Percentiles rank a stretch among this genome's conserved stretches.
These are phyloP conservation scores for Mentha longifolia DNA, from an alignment of 257 asterid species.

Conservation along the genomic window DNA sequence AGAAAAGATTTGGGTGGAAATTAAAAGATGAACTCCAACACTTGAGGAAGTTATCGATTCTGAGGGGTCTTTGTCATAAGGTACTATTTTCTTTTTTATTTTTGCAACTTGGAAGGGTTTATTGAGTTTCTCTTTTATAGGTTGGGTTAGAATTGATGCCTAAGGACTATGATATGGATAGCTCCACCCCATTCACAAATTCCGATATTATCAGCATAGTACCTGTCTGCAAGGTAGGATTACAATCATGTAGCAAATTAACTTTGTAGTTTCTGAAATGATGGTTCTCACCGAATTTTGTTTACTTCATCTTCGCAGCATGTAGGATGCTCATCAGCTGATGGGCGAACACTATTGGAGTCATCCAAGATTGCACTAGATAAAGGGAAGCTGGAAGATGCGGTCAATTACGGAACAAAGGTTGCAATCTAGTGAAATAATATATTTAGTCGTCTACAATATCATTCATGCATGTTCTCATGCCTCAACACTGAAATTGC, in stretches of 20 bases:
- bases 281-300: slow-evolving; percentile 24
- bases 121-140: slow-evolving; percentile 47
- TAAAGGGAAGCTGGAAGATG: slow-evolving; percentile 98
- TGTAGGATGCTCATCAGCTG: slow-evolving; percentile 96
- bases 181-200: slow-evolving; percentile 73
- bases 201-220: slow-evolving; percentile 84
- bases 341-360: slow-evolving; percentile 90
- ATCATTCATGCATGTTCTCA: slow-evolving; percentile 22
- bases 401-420: slow-evolving; percentile 92
- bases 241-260: not conserved
- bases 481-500: slow-evolving; percentile 32
- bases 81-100: slow-evolving; percentile 45
- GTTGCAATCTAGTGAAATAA: slow-evolving; percentile 38
- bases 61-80: slow-evolving; percentile 97
- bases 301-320: slow-evolving; percentile 55
- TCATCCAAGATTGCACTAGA: slow-evolving; percentile 97
- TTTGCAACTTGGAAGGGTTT: slow-evolving; percentile 35
- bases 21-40: slow-evolving; percentile 74
- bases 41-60: slow-evolving; percentile 79
- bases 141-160: slow-evolving; percentile 93
- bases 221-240: slow-evolving; percentile 87
- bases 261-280: not conserved
- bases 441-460: not conserved
- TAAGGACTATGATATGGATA: slow-evolving; percentile 88
- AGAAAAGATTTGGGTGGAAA: slow-evolving; percentile 77